phyloP scores from a whole-genome alignment of 108 stramenopile species.

The Nitzschia inconspicua region DNA sequence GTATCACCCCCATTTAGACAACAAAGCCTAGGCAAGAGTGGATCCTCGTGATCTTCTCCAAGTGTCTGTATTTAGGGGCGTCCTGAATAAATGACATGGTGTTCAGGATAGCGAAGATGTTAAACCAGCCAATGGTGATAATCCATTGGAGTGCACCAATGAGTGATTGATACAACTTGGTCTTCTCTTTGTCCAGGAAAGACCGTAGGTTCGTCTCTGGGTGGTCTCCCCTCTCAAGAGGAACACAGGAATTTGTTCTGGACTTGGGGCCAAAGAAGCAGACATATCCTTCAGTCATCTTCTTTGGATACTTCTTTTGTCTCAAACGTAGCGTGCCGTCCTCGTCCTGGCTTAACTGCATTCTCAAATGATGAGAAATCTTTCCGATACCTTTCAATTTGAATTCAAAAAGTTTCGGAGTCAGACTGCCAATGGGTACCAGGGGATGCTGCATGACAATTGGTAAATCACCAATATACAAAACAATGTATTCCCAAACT shows the following conservation, averaged over 20 bases:
- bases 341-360: background rate
- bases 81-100: constrained; percentile 21
- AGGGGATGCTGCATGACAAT: constrained; percentile 24
- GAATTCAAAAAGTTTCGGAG: constrained; percentile 2
- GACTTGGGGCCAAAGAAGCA: constrained; percentile 24
- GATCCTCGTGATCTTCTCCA: constrained; percentile 19
- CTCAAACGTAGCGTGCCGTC: constrained; percentile 5
- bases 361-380: constrained; percentile 6
- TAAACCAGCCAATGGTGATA: constrained; percentile 29
- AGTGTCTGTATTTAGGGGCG: no score
- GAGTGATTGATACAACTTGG: constrained; percentile 7
- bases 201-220: background rate
- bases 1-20: no score
- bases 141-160: constrained; percentile 24
- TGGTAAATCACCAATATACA: no score
- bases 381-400: constrained; percentile 26
- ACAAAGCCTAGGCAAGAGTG: no score
- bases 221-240: constrained; percentile 14
- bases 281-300: constrained; percentile 16
- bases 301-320: constrained; percentile 18
- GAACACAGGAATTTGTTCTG: background rate
- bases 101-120: constrained; percentile 27
- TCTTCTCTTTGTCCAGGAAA: background rate
- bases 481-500: constrained; percentile 35
- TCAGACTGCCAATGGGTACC: constrained; percentile 1